A percentile compares a stretch with the other conserved stretches of the same genome.
Evolutionary conservation across 2,329 filamentous ascomycete genomes (phyloP).

Genomic region (Coniochaeta pulveracea): DNA sequence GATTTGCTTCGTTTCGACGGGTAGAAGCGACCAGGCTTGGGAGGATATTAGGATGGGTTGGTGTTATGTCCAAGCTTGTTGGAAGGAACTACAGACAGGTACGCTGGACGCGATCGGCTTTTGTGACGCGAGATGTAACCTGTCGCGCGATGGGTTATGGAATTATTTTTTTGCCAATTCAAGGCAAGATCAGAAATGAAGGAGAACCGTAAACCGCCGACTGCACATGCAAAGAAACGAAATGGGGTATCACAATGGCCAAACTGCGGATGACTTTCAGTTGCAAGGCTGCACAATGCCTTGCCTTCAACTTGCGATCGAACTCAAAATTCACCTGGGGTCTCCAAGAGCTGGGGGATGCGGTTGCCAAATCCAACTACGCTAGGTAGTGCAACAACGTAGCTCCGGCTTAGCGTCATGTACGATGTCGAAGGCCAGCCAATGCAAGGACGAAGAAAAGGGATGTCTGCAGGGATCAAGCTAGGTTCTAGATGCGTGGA

Average conservation of each 20-base stretch:
- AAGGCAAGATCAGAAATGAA: too few species aligned
- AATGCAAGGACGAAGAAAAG: not conserved
- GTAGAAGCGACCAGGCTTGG: too few species aligned
- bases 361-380: constrained; percentile 22
- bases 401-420: constrained; percentile 10
- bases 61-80: too few species aligned
- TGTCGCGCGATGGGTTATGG: too few species aligned
- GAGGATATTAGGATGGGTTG: too few species aligned
- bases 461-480: not conserved
- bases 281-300: not conserved
- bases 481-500: not conserved
- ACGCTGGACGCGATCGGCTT: too few species aligned
- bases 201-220: too few species aligned
- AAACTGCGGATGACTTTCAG: too few species aligned
- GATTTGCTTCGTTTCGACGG: too few species aligned
- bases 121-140: too few species aligned
- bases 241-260: constrained; percentile 8
- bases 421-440: not conserved
- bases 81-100: too few species aligned
- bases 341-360: constrained; percentile 18
- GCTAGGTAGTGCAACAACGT: constrained; percentile 17
- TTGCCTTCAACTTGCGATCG: constrained; percentile 1
- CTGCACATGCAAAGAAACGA: constrained; percentile 1
- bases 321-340: constrained; percentile 13
- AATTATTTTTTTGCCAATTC: constrained; percentile 11